Conservation (phyloP, 2,329 filamentous ascomycete species). For the Aureobasidium subglaciale region DNA sequence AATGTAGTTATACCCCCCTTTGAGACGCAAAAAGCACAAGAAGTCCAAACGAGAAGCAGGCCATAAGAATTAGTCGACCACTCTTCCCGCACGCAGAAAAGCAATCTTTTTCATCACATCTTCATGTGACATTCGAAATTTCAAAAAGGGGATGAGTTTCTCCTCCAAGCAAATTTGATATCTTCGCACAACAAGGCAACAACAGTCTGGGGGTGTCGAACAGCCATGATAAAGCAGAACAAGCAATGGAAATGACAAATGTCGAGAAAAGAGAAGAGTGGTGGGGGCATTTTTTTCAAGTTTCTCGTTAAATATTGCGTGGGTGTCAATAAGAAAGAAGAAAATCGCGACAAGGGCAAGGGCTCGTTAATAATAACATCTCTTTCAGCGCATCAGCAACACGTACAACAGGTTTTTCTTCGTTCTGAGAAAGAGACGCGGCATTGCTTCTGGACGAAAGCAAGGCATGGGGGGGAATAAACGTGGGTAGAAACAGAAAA, state of each 20-base stretch:
- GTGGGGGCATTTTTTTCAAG: constrained; percentile 6
- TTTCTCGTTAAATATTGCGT: constrained; percentile 11
- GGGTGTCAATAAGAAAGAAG: not conserved
- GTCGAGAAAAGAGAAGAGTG: not conserved
- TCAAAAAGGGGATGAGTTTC: not conserved
- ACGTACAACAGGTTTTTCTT: not conserved
- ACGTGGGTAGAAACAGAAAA: not conserved
- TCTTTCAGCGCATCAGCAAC: constrained; percentile 1
- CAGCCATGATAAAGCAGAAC: not conserved
- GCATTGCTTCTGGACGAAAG: not conserved
- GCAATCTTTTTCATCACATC: not conserved
- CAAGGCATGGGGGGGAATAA: constrained; percentile 9
- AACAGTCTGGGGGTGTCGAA: not conserved
- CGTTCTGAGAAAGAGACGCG: not conserved
- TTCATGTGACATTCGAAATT: not conserved
- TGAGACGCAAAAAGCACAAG: not conserved
- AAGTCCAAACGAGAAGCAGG: not conserved
- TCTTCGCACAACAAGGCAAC: not conserved
- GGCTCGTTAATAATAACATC: not conserved
- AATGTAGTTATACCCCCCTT: constrained; percentile 5
- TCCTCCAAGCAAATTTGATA: not conserved
- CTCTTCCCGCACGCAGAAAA: not conserved
- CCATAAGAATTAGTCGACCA: not conserved
- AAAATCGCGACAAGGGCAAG: not conserved
- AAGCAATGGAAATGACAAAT: not conserved